Base-by-base conservation (phyloP, 257 asterid genomes). In the Forsythia viridissima region DNA sequence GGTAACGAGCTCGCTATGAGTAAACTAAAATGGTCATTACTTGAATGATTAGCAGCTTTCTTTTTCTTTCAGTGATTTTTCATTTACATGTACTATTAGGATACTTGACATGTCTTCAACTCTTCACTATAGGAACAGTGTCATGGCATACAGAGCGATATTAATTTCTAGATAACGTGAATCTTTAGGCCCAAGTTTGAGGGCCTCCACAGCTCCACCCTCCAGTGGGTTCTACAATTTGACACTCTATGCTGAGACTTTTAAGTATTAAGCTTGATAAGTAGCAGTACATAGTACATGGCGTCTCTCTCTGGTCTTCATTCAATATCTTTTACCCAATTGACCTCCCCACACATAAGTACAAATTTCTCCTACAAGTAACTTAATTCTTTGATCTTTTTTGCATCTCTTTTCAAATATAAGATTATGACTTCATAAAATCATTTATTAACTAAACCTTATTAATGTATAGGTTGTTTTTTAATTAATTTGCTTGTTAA, bases 1-100 rank as follows among this genome's bases (percentile, higher is more conserved):
- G 98, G 99, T 96, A 87, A 57, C 70, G 74, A 39, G 59, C 76
- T 74, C 51, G n/a, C 70, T 66, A 34, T 79, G 46, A 68, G 41
- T 15, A 77, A n/a, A 59, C 39, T 51, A 37, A 63, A 30, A 18
- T 9, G 44, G 6, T 76, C 24, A 51, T 41, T 61, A 52, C 36
- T 79, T 44, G 4, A 71, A 42, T 20, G 30, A 34, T 72, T 36
- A 59, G 30, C 43, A 38, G 39, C 44, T 55, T 51, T 41, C 42
- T 52, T 55, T 68, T 70, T 41, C 42, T 52, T 55, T 72, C 65
- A 74, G 68, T 72, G 13, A 46, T 57, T 43, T 39, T 8, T 12
- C 11, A 41, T 37, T 52, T 30, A 65, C 72, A 38, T 70, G 71
- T 38, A 63, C 68, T n/a, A 40, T 20, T 59, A 59, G 37, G 37